phyloP scores from a whole-genome alignment of 129 eudicot species.

The Flaveria sonorensis region DNA sequence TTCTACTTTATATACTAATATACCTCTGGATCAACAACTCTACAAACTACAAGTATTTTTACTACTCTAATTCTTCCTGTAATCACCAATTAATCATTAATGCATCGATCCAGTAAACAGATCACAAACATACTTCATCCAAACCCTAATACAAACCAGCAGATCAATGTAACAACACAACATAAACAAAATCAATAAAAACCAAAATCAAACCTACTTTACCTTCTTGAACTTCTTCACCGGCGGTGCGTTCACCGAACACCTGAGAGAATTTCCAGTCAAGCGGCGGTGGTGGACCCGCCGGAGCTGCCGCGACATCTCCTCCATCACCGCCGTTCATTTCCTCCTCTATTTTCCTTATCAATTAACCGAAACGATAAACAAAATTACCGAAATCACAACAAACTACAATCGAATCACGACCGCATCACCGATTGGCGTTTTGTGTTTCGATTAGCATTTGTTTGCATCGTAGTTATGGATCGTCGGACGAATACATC shows the following conservation, averaged over 20 bases:
- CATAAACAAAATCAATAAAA: not conserved
- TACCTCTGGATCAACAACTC: slow-evolving; percentile 14
- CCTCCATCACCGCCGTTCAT: slow-evolving; percentile 72
- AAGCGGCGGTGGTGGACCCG: slow-evolving; percentile 69
- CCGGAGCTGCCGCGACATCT: slow-evolving; percentile 60
- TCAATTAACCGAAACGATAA: slow-evolving; percentile 6
- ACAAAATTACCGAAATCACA: not conserved
- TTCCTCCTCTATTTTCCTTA: not conserved
- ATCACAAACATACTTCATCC: slow-evolving; percentile 21
- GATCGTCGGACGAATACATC: slow-evolving; percentile 25
- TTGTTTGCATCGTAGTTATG: slow-evolving; percentile 16
- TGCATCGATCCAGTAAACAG: slow-evolving; percentile 24
- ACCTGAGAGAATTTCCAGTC: slow-evolving; percentile 90
- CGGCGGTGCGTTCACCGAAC: slow-evolving; percentile 70
- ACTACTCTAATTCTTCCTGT: not conserved
- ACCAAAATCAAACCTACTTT: slow-evolving; percentile 20
- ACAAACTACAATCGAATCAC: slow-evolving; percentile 29
- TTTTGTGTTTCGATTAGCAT: slow-evolving; percentile 29
- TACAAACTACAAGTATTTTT: slow-evolving; percentile 11
- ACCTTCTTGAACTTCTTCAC: slow-evolving; percentile 75
- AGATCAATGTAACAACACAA: slow-evolving; percentile 24
- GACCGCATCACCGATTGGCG: slow-evolving; percentile 31
- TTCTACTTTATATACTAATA: not conserved
- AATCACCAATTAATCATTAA: slow-evolving; percentile 16
- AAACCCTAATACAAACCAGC: slow-evolving; percentile 37